phyloP scores from a whole-genome alignment of 306 rosid genomes.

The Hippophae rhamnoides region DNA sequence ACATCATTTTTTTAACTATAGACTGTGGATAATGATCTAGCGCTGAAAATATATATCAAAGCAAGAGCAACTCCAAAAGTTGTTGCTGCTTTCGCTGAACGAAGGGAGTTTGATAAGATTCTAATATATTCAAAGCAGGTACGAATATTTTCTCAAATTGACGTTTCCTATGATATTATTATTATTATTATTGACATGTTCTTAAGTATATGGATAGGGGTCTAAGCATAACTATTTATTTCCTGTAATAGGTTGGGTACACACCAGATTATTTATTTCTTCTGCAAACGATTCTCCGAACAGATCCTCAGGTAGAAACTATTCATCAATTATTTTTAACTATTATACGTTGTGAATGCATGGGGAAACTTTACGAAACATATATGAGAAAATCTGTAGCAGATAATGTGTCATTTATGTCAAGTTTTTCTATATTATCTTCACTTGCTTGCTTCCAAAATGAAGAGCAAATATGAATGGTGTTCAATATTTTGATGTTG shows the following conservation, averaged over 20 bases:
- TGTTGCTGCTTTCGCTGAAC: constrained; percentile 97
- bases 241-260: constrained; percentile 76
- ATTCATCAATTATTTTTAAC: constrained; percentile 4
- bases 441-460: too few relatives aligned
- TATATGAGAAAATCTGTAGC: not conserved
- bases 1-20: constrained; percentile 21
- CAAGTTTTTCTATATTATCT: too few relatives aligned
- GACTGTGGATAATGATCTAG: constrained; percentile 97
- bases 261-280: constrained; percentile 95
- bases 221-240: constrained; percentile 20
- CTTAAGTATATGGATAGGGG: constrained; percentile 2
- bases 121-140: constrained; percentile 98
- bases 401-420: not conserved
- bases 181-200: not conserved
- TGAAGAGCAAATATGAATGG: not conserved
- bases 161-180: not conserved
- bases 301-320: constrained; percentile 83
- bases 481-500: not conserved
- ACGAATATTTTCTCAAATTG: constrained; percentile 9
- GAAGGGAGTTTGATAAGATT: constrained; percentile 98
- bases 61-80: constrained; percentile 99
- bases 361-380: not conserved
- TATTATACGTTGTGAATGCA: constrained; percentile 1
- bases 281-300: constrained; percentile 89
- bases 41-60: constrained; percentile 89